Base-by-base conservation (phyloP, 257 asterid species). In the Ilex aquifolium region DNA sequence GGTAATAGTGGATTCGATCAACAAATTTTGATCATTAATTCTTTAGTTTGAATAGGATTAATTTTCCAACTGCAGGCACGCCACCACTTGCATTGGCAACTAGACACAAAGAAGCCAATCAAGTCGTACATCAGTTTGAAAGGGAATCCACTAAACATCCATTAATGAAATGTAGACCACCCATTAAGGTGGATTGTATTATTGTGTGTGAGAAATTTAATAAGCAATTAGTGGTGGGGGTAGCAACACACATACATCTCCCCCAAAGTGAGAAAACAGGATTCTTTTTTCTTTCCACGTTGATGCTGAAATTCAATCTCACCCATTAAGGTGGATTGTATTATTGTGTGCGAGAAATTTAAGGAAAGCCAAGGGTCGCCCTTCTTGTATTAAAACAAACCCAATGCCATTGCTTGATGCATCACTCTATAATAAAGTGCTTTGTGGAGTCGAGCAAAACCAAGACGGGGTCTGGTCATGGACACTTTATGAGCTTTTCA, bases 101-200 rank as follows among this genome's bases (percentile, higher is more conserved):
- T 42, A 69, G 57, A 71, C 74, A 39, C 72, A 65, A 62, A 69
- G 59, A 59, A 75, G 74, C 72, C 75, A 79, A 66, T 39, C 13
- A 17, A 65, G 61, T 64, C 15, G 61, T 66, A 46, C 32, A 59
- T 65, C 67, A 64, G 63, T 16, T 64, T 59, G 78, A 77, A 70
- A 77, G 70, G 61, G 79, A 78, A 74, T 70, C 85, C 79, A 80
- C 77, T 72, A 76, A 21, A 51, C 67, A 30, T 21, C 51, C 66
- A 70, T 79, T 76, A 79, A 79, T 81, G 76, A 84, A 80, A 77
- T 76, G 59, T 54, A 64, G 75, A 69, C 85, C 86, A 74, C 75
- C 73, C 82, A 76, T 69, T 68, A 69, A 52, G 40, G 65, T 76
- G 67, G 67, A 58, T 63, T 64, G 70, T 46, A 67, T 69, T 65